Base-by-base conservation (phyloP, 129 eudicot species). In the Tagetes patula region DNA sequence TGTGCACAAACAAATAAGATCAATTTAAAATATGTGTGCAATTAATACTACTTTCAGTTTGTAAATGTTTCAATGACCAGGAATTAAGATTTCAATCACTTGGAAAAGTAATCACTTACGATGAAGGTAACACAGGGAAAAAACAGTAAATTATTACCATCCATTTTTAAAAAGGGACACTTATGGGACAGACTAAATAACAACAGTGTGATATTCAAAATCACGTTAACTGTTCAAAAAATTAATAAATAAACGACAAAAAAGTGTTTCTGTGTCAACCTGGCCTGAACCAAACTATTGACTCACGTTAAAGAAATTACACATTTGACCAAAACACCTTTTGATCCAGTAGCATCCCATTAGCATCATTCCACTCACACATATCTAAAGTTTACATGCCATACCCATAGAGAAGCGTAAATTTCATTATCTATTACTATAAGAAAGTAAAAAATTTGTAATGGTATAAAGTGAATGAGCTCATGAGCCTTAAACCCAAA, bases 311-410 rank as follows among this genome's bases (percentile, higher is more conserved):
- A 31, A 58, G 31, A 8, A 58, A 27, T 27, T 6, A 27, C 12
- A 7, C 12, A 30, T 20, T 54, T 54, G 36, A 54, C 10, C 36
- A 10, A 54, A 54, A 34, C 60, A 34, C n/a, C 2, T 8, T 58
- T 54, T 32, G 39, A 58, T 39, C 39, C 39, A 53, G 3, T 6
- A 14, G 54, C 40, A 8, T 14, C 30, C 48, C 9, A 36, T 38
- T 66, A 66, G 33, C 47, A 49, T 34, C 73, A 48, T n/a, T 48
- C 61, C 46, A 34, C 33, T 59, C 13, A 33, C 73, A 33, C 30
- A 34, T 34, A 68, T 68, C 58, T 31, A 33, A 32, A 67, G 30
- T n/a, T 36, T 10, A 11, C 42, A 12, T 47, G 43, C 1, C 27
- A 48, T 47, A 49, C 33, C 12, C 41, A 3, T 46, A 49, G 32